These are phyloP conservation scores for Ceratobasidium sp. DNA, from an alignment of 1,284 basidiomycete species.

Conservation along the genomic window DNA sequence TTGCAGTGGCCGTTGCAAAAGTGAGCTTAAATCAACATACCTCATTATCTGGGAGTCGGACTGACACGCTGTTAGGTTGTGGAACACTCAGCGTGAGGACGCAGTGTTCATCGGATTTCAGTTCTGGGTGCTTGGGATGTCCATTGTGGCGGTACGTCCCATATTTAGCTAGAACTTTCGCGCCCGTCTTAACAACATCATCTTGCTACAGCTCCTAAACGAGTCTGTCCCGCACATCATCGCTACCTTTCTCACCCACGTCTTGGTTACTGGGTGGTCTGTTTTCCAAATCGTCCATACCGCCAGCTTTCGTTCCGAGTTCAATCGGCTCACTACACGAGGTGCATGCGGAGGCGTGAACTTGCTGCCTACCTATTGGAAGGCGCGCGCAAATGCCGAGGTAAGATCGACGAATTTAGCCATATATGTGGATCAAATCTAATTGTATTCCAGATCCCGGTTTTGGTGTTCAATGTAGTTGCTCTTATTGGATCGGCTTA, in stretches of 20 bases:
- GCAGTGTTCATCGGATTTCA: constrained; percentile 81
- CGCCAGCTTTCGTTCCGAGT: constrained; percentile 68
- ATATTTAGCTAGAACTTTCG: background rate
- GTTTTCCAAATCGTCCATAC: constrained; percentile 74
- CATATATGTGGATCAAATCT: constrained; percentile 67
- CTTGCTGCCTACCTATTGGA: constrained; percentile 60
- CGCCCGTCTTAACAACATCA: background rate
- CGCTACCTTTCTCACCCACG: constrained; percentile 77
- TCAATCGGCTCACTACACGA: constrained; percentile 69
- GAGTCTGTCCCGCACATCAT: constrained; percentile 83
- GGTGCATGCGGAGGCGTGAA: constrained; percentile 70
- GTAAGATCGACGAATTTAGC: constrained; percentile 36
- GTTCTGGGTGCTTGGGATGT: constrained; percentile 84
- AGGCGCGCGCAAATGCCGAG: constrained; percentile 57
- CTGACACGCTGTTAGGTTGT: constrained; percentile 62
- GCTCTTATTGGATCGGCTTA: constrained; percentile 71
- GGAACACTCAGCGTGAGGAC: constrained; percentile 81
- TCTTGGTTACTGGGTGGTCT: constrained; percentile 78
- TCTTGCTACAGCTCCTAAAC: constrained; percentile 66
- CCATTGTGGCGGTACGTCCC: constrained; percentile 69
- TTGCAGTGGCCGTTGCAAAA: constrained; percentile 49
- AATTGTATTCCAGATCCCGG: constrained; percentile 72
- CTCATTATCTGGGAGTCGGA: background rate
- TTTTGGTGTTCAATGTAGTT: constrained; percentile 71
- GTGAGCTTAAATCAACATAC: constrained; percentile 28